Evolutionary conservation across 805 yeast genomes (phyloP).

Genomic region (Yarrowia sp.): DNA sequence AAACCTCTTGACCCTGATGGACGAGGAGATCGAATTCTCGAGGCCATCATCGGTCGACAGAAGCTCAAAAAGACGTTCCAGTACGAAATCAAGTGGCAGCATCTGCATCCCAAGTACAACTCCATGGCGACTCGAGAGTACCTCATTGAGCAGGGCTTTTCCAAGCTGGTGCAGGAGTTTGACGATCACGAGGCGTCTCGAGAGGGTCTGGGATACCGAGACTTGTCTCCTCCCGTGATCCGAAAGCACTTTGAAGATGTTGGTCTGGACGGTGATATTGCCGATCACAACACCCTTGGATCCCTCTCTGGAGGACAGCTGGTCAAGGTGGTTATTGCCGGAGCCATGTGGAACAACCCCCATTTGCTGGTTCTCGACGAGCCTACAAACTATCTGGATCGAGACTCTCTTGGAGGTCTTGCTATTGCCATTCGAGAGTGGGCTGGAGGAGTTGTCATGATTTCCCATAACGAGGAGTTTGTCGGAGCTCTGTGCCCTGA

Average conservation of each 20-base stretch:
- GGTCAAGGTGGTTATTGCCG: slow-evolving; percentile 97
- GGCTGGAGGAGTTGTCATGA: slow-evolving; percentile 98
- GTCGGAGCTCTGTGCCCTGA: slow-evolving; percentile 98
- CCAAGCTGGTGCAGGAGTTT: slow-evolving; percentile 88
- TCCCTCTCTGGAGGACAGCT: slow-evolving; percentile 97
- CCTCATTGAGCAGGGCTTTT: slow-evolving; percentile 79
- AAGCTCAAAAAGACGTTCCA: slow-evolving; percentile 95
- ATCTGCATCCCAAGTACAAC: slow-evolving; percentile 88
- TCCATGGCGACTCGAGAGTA: slow-evolving; percentile 88
- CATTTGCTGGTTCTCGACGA: slow-evolving; percentile 94
- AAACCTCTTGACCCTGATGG: slow-evolving; percentile 84
- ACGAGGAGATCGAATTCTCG: slow-evolving; percentile 80
- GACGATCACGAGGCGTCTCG: slow-evolving; percentile 99
- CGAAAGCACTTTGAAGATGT: slow-evolving; percentile 96
- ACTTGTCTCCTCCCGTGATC: slow-evolving; percentile 84
- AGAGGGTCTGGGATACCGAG: slow-evolving; percentile 98
- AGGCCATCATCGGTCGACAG: slow-evolving; percentile 96
- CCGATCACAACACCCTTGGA: slow-evolving; percentile 96
- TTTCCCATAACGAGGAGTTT: slow-evolving; percentile 94
- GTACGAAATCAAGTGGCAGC: slow-evolving; percentile 93
- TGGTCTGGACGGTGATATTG: slow-evolving; percentile 96
- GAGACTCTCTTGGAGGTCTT: slow-evolving; percentile 96
- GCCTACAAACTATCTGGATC: slow-evolving; percentile 96
- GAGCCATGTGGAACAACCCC: slow-evolving; percentile 99
- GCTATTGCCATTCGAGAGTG: slow-evolving; percentile 98